Conservation (phyloP, 371 early-diverging fungal species). For the Apophysomyces trapeziformis region DNA sequence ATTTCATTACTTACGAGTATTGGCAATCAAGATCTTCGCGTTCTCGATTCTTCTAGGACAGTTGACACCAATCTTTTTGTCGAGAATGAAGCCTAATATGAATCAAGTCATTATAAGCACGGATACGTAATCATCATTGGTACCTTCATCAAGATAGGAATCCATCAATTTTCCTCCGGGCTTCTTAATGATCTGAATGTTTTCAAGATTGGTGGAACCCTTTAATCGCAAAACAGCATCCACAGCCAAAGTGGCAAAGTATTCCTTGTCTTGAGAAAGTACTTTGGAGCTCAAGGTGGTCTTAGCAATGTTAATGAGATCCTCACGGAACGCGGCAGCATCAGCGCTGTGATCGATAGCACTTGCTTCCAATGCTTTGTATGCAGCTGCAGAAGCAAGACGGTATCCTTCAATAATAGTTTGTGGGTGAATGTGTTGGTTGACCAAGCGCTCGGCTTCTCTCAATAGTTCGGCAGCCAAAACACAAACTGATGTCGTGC, state of each 20-base stretch:
- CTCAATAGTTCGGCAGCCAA: conserved; percentile 97
- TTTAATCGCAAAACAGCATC: conserved; percentile 96
- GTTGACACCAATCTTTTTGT: conserved; percentile 98
- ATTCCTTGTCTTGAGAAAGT: conserved; percentile 95
- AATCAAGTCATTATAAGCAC: not conserved
- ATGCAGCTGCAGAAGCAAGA: conserved; percentile 88
- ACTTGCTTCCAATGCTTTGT: conserved; percentile 83
- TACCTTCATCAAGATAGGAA: conserved; percentile 96
- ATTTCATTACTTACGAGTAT: conserved; percentile 78
- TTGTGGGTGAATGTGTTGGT: conserved; percentile 97
- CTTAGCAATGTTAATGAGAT: conserved; percentile 96
- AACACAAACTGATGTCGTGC: conserved; percentile 99
- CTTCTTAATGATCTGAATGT: conserved; percentile 99
- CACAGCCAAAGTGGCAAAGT: conserved; percentile 97
- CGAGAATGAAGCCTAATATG: conserved; percentile 87
- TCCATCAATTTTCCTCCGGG: conserved; percentile 96
- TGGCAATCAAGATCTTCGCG: conserved; percentile 97
- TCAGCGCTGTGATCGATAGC: conserved; percentile 83
- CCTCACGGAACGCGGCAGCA: conserved; percentile 76
- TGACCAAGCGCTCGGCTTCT: conserved; percentile 95
- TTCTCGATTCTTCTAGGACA: conserved; percentile 96
- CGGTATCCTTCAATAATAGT: conserved; percentile 98
- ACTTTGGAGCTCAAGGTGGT: conserved; percentile 99
- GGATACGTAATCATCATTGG: not conserved
- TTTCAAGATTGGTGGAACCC: conserved; percentile 96